phyloP scores from a whole-genome alignment of 345 rosid species.

The Raphanus sativus region DNA sequence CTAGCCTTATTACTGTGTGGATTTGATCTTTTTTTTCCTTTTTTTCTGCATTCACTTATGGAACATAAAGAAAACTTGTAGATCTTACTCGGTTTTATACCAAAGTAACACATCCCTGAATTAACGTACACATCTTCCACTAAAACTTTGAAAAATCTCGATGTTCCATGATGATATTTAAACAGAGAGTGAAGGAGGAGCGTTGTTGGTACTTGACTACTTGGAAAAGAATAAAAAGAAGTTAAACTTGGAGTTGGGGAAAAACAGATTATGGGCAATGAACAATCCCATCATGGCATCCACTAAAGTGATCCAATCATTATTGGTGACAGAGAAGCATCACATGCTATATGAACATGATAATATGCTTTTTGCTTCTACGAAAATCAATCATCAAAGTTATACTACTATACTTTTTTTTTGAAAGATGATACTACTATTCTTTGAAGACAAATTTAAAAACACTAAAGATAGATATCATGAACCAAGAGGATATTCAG shows the following conservation, averaged over 20 bases:
- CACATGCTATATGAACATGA: constrained; percentile 31
- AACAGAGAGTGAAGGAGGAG: neutral
- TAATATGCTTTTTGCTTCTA: constrained; percentile 30
- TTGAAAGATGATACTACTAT: neutral
- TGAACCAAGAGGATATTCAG: neutral
- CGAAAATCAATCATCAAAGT: constrained; percentile 18
- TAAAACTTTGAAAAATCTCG: neutral
- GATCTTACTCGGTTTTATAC: neutral
- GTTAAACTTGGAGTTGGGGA: constrained; percentile 1
- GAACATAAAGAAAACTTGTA: neutral
- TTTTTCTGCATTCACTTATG: neutral
- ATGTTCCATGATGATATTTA: neutral
- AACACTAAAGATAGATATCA: neutral
- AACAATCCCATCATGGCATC: constrained; percentile 31
- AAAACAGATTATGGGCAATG: constrained; percentile 15
- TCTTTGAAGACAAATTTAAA: constrained; percentile 3
- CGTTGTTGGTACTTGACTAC: constrained; percentile 22
- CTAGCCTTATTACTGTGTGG: too few species aligned
- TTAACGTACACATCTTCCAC: constrained; percentile 4
- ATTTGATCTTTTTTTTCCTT: neutral
- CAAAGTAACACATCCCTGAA: neutral
- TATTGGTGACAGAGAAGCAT: constrained; percentile 37
- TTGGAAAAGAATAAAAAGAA: neutral
- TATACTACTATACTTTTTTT: constrained; percentile 9
- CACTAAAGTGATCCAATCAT: constrained; percentile 30